These are phyloP conservation scores for Colletotrichum eleusines DNA, from an alignment of 2,329 filamentous ascomycete species.

Conservation along the genomic window DNA sequence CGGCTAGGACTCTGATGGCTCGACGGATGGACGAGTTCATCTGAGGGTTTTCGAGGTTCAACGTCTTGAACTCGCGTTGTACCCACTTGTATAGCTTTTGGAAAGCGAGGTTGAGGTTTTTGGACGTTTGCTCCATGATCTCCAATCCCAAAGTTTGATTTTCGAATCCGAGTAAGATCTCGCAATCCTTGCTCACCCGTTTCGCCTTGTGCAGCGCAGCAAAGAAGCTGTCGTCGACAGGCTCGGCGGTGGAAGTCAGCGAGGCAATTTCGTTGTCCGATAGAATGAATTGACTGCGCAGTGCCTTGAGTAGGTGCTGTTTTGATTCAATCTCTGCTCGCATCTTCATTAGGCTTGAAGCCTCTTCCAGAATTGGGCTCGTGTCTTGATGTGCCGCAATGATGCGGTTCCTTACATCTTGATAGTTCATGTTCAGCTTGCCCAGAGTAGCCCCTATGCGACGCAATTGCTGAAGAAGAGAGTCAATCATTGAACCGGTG, in stretches of 20 bases:
- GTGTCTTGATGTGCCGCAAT: conserved; percentile 81
- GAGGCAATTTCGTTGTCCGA: conserved; percentile 82
- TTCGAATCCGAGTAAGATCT: conserved; percentile 89
- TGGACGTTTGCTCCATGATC: conserved; percentile 90
- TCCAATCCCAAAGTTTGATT: conserved; percentile 90
- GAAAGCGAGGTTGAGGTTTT: conserved; percentile 87
- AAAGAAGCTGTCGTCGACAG: conserved; percentile 90
- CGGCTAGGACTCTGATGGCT: conserved; percentile 87
- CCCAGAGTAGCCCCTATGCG: conserved; percentile 84
- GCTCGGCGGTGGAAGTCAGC: conserved; percentile 82
- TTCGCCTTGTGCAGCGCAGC: conserved; percentile 81
- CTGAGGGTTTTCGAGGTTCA: conserved; percentile 95
- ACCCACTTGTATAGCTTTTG: conserved; percentile 98
- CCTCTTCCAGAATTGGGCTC: conserved; percentile 80
- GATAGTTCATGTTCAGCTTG: conserved; percentile 82
- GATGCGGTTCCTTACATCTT: conserved; percentile 84
- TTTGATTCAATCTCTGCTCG: conserved; percentile 82
- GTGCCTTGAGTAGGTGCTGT: conserved; percentile 80
- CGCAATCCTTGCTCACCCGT: conserved; percentile 88
- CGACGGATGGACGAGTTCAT: conserved; percentile 87
- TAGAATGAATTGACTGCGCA: conserved; percentile 86
- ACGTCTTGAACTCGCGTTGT: conserved; percentile 89
- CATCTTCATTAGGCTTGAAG: conserved; percentile 78
- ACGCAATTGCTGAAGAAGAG: conserved; percentile 77
- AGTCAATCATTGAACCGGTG: background rate